Evolutionary conservation across 805 yeast species (phyloP), one percentile per base, ranked within the genome.

Genomic region (Candida morakotiae): DNA sequence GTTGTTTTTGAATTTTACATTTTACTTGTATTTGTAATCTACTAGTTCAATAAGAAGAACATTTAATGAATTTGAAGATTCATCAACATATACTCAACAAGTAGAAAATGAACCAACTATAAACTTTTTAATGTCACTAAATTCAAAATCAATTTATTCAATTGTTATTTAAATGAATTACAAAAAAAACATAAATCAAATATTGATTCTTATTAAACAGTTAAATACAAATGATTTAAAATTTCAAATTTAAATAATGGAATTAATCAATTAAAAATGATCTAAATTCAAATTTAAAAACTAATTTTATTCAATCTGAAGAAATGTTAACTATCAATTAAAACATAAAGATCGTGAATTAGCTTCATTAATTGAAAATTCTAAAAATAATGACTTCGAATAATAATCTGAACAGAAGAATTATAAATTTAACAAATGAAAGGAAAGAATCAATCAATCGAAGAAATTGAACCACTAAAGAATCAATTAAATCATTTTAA

Each of bases 111-210:
- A 60, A 34, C 62, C 60, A 5, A 57, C 64, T 3, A 53, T 55
- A 9, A 57, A 58, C 40, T 51, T 60, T 31, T 36, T 53, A 16
- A 47, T 55, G 53, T 53, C 62, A 4, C 62, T 60, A n/a, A 56
- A 55, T 32, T 56, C 63, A 4, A 58, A 53, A 32, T 65, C 66
- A 2, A 52, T 55, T 3, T 62, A 58, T 35, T 54, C 66, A 9
- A 38, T 52, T 4, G 51, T 49, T 58, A 58, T 32, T 40, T 62
- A 5, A 46, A 49, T 30, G 49, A 47, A 25, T 50, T 59, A 31
- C 60, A 54, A 37, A n/a, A 49, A 49, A 10, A 47, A 52, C 31
- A 44, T 52, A 14, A 34, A 42, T 4, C 28, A 27, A 29, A 21
- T 23, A 5, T 3, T 16, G 9, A 37, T 26, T 6, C 40, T 40